Evolutionary conservation across 441 rosid genomes (phyloP).

Genomic region (Euphorbia schlechtendalii): DNA sequence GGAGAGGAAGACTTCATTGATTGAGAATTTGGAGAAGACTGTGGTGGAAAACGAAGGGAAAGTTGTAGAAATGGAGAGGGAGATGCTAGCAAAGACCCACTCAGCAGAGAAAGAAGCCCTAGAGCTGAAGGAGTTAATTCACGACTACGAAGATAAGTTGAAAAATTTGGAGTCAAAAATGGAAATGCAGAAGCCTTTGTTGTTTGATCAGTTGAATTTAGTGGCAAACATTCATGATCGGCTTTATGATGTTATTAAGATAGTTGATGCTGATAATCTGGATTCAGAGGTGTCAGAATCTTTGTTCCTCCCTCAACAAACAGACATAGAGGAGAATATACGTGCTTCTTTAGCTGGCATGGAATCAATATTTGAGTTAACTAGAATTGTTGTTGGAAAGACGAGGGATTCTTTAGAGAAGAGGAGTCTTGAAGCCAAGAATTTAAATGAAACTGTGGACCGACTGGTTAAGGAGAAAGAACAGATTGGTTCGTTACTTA

Average conservation of each 20-base stretch:
- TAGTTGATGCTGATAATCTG: constrained; percentile 48
- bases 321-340: constrained; percentile 66
- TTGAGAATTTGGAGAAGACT: constrained; percentile 51
- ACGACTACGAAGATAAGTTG: constrained; percentile 64
- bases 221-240: constrained; percentile 70
- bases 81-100: constrained; percentile 37
- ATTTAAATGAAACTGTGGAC: constrained; percentile 61
- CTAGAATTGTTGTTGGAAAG: constrained; percentile 48
- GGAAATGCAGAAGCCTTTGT: constrained; percentile 59
- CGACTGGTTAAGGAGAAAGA: constrained; percentile 69
- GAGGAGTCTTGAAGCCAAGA: constrained; percentile 50
- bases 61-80: constrained; percentile 43
- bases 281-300: constrained; percentile 75
- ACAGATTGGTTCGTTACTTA: constrained; percentile 73
- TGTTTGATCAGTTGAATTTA: constrained; percentile 74
- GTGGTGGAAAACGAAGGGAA: constrained; percentile 49
- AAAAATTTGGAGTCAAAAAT: constrained; percentile 47
- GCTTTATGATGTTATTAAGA: constrained; percentile 49
- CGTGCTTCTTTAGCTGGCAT: constrained; percentile 83
- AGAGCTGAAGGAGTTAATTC: constrained; percentile 52
- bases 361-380: constrained; percentile 71
- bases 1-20: constrained; percentile 37
- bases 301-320: constrained; percentile 73
- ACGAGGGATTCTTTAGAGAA: constrained; percentile 49
- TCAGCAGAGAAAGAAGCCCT: constrained; percentile 43